Conservation (phyloP, 2,329 filamentous ascomycete species). For the Decorospora gaudefroyi region DNA sequence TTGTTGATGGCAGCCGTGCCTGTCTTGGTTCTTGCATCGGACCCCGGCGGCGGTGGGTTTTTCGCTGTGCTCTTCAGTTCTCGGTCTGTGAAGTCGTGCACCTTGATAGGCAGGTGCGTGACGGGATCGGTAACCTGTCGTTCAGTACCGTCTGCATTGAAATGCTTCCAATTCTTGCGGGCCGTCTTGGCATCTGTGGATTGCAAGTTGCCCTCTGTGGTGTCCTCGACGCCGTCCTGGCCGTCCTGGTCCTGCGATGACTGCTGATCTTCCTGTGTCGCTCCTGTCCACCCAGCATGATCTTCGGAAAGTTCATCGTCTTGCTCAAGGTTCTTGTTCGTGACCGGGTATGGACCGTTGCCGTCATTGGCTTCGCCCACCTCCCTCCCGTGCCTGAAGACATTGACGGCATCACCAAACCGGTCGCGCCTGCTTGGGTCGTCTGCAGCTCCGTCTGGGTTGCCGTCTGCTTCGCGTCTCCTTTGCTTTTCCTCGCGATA, state of each 20-base stretch:
- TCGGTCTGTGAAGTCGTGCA: conserved; percentile 69
- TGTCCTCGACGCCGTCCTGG: conserved; percentile 45
- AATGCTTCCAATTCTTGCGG: conserved; percentile 57
- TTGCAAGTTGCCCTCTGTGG: conserved; percentile 49
- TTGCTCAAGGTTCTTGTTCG: conserved; percentile 45
- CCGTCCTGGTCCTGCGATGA: conserved; percentile 27
- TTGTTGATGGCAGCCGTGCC: conserved; percentile 54
- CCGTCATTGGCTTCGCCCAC: conserved; percentile 26
- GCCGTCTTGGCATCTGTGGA: conserved; percentile 52
- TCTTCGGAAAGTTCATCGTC: conserved; percentile 39
- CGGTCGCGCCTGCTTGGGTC: conserved; percentile 43
- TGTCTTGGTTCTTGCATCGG: conserved; percentile 50
- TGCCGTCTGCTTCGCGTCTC: conserved; percentile 44
- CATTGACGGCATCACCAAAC: conserved; percentile 45
- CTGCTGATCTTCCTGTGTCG: conserved; percentile 16
- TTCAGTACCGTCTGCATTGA: conserved; percentile 54
- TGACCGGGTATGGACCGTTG: conserved; percentile 41
- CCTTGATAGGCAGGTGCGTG: conserved; percentile 69
- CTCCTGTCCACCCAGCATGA: conserved; percentile 36
- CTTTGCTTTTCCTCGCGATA: conserved; percentile 55
- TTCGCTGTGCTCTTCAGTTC: conserved; percentile 59
- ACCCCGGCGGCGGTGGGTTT: conserved; percentile 52
- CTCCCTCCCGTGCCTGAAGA: conserved; percentile 40
- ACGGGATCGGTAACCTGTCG: conserved; percentile 72
- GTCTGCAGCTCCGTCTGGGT: conserved; percentile 27